Evolutionary conservation across 2,329 filamentous ascomycete species (phyloP), one percentile per base, ranked within the genome.

Genomic region (Claviceps arundinis): DNA sequence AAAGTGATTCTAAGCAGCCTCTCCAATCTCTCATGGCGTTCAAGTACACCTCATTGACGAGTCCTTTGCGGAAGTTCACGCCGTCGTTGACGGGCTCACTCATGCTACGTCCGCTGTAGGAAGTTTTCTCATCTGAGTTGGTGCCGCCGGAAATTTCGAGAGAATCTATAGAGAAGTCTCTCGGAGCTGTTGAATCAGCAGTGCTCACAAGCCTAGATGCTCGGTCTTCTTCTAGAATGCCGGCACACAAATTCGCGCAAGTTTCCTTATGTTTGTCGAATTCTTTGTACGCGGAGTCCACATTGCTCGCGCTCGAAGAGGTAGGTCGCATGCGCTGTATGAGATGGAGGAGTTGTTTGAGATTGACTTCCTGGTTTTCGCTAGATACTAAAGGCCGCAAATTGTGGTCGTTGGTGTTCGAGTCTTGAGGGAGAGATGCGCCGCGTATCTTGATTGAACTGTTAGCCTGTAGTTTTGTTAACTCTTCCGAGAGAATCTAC

Each of bases 1-100:
- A 60, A 43, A 78, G 61, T 1, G 60, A 56, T 51, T 74, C 69
- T 19, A 76, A 64, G 40, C 68, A 68, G 1, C 58, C 57, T 57
- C 69, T 72, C 70, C 73, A 77, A 8, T 73, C 73, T 9, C 66
- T 64, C 44, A 77, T 66, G 1, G 65, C 65, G 14, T 59, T 59
- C 6, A 75, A 54, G 59, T 67, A 70, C 7, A 58, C 56, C 41
- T 69, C 70, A 6, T 55, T 61, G 56, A 17, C 45, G 14, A 26
- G 62, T 48, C 40, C 57, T 57, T 17, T 46, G 46, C 58, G 62
- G 11, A 48, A 37, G 0, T 16, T 45, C 22, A 56, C 58, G 19
- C 58, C 61, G 0, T 59, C 59, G 4, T 63, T 62, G 11, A 65
- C 59, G 46, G 63, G 60, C 17, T 70, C 65, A 4, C 60, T 59